phyloP scores from a whole-genome alignment of 768 basidiomycete species.

The Pleurotus citrinopileatus region DNA sequence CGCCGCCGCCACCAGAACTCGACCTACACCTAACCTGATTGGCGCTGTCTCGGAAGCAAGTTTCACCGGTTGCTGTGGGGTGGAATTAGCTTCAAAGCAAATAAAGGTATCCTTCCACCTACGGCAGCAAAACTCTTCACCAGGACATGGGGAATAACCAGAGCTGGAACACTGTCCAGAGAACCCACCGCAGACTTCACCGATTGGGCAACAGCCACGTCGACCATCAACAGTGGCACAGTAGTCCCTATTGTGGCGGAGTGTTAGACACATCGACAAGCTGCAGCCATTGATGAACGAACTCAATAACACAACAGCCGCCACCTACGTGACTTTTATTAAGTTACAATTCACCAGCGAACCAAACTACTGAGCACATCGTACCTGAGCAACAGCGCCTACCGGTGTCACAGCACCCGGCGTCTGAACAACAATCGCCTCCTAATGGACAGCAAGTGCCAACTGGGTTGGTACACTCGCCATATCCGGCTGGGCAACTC shows the following conservation, averaged over 20 bases:
- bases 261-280: neutral
- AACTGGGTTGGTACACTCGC: neutral
- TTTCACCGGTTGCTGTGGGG: neutral
- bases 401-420: no score
- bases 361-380: no score
- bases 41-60: neutral
- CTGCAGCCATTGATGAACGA: neutral
- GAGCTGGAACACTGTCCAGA: neutral
- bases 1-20: neutral
- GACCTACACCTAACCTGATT: neutral
- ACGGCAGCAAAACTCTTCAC: neutral
- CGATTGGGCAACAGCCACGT: neutral
- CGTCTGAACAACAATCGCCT: neutral
- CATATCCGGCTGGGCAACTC: neutral
- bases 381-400: neutral
- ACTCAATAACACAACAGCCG: neutral
- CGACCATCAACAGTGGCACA: neutral
- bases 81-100: neutral
- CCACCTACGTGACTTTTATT: neutral
- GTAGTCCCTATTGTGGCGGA: neutral
- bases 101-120: neutral
- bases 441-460: neutral
- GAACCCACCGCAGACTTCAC: neutral
- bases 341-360: no score
- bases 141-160: neutral